Base-by-base conservation (phyloP, 2,329 filamentous ascomycete genomes). In the Cercospora janseana region DNA sequence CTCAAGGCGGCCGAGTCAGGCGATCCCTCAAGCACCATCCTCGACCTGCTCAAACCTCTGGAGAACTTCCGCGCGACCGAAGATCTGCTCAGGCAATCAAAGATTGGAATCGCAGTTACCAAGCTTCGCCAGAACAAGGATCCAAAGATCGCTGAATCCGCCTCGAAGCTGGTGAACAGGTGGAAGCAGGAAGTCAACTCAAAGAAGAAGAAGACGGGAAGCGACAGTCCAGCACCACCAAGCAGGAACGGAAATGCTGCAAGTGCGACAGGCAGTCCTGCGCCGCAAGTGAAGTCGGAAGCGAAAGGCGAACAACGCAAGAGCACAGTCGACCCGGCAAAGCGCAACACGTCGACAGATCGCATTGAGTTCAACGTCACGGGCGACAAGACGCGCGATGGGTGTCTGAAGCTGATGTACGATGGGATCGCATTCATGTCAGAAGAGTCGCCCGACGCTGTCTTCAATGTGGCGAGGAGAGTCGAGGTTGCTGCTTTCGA, bases 321-420 rank as follows among this genome's bases (percentile, higher is more conserved):
- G 23, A 75, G 62, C 37, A 84, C 81, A 60, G 75, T 79, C 32
- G 72, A 78, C 55, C 81, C 84, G 2, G 85, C 91, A 65, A 93
- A 90, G 76, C 83, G 93, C 61, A 88, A 82, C 60, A 88, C 85
- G 74, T 85, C 86, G 61, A 79, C 77, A n/a, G 93, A 97, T 68
- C 84, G 85, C 31, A 82, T 95, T 46, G 83, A 91, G 62, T 80
- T 81, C 62, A 81, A 85, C 58, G 81, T 89, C 45, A 96, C 90
- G 12, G 83, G 83, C 40, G 84, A 86, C 52, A 73, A 78, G 50
- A 79, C 80, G 15, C 86, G 93, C 52, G 88, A 97, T 73, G 86
- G 83, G 65, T 95, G 88, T 69, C 84, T 96, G 56, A 90, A 89
- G 42, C 79, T 98, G 34, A 81, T 98, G 69, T 98, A 97, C 75